Conservation (phyloP, 1,284 basidiomycete species). For the Trichosporon asahii region DNA sequence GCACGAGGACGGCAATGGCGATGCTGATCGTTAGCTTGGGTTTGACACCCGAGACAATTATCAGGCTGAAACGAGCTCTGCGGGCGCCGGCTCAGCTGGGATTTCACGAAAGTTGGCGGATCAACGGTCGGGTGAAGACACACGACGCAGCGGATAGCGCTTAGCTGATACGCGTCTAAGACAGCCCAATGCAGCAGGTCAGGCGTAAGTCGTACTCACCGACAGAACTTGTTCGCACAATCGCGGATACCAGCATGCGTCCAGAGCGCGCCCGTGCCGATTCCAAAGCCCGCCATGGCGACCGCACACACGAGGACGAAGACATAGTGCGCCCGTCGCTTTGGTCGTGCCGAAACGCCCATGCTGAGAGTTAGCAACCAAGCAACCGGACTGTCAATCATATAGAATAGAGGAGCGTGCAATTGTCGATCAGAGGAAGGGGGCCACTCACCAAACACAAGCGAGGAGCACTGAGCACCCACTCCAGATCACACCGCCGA, state of each 20-base stretch:
- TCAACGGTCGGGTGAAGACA: neutral
- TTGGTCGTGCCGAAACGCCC: neutral
- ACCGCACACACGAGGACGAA: neutral
- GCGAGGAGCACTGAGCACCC: neutral
- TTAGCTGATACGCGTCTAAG: too few species aligned
- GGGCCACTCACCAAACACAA: constrained; percentile 3
- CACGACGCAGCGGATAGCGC: neutral
- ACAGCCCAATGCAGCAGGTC: neutral
- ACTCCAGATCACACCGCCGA: neutral
- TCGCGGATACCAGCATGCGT: neutral
- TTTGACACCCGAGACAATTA: neutral
- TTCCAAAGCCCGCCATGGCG: neutral
- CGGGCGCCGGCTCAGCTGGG: neutral
- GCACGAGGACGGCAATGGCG: neutral
- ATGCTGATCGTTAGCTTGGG: neutral
- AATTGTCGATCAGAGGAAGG: too few species aligned
- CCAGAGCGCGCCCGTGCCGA: neutral
- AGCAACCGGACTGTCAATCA: too few species aligned
- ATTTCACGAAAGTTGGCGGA: too few species aligned
- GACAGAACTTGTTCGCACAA: neutral
- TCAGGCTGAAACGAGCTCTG: neutral
- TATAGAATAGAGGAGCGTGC: too few species aligned
- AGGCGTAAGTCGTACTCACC: neutral
- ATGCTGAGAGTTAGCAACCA: neutral
- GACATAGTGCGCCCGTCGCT: neutral